Conservation (phyloP, 192 early-diverging fungal species). For the Linnemannia hyalina region DNA sequence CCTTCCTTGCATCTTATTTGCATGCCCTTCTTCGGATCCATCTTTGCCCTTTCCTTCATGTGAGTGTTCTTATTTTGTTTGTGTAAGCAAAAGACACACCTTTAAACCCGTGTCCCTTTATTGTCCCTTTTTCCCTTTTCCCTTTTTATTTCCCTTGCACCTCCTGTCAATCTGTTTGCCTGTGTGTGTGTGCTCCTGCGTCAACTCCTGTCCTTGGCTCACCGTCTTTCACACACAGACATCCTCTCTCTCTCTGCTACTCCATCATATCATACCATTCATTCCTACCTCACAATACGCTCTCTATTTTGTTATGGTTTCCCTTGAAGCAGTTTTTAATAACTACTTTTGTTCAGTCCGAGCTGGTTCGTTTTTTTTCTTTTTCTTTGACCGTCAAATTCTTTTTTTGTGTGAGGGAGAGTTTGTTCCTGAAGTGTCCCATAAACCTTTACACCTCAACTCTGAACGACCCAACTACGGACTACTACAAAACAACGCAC, state of each 20-base stretch:
- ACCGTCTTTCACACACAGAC: background rate
- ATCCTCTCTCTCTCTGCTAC: background rate
- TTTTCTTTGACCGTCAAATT: background rate
- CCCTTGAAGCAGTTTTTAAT: background rate
- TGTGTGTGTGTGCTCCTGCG: conserved; percentile 2
- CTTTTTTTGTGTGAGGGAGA: background rate
- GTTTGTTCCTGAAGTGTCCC: background rate
- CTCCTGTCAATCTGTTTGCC: background rate
- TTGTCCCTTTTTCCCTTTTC: background rate
- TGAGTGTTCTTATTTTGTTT: background rate
- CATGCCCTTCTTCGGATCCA: conserved; percentile 4
- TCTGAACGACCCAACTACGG: no score
- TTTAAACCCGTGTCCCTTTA: background rate
- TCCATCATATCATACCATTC: background rate
- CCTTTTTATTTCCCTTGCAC: conserved; percentile 3
- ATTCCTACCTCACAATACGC: background rate
- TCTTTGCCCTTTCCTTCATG: background rate
- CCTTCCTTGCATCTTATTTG: background rate
- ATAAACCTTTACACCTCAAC: background rate
- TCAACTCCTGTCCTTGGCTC: conserved; percentile 3
- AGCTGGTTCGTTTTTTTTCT: background rate
- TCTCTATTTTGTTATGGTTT: background rate
- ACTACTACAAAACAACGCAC: no score
- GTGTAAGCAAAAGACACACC: background rate
- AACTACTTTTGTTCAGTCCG: background rate